These are phyloP conservation scores for Brettanomyces bruxellensis DNA, from an alignment of 805 yeast genomes.

Conservation along the genomic window DNA sequence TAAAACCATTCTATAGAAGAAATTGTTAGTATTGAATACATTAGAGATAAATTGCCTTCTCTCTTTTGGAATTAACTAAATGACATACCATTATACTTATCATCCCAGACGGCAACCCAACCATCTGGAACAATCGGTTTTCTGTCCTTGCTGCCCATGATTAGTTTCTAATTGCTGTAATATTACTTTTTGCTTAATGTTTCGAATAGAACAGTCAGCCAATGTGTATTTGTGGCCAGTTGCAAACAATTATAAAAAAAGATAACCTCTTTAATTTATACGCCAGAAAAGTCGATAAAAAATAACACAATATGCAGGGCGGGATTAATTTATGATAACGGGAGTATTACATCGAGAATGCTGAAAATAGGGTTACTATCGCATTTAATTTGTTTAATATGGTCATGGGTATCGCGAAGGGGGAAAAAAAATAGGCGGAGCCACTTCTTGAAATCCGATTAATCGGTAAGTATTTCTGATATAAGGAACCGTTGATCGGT, in stretches of 20 bases:
- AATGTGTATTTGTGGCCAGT: no score
- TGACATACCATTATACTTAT: slow-evolving; percentile 37
- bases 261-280: no score
- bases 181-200: neutral
- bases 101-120: slow-evolving; percentile 70
- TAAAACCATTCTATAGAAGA: slow-evolving; percentile 49
- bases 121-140: slow-evolving; percentile 28
- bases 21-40: slow-evolving; percentile 1
- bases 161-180: neutral
- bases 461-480: no score
- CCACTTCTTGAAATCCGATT: no score
- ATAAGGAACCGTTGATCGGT: no score
- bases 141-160: slow-evolving; percentile 17
- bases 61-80: neutral
- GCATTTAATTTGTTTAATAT: no score
- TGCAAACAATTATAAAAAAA: neutral
- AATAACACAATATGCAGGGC: no score
- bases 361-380: no score
- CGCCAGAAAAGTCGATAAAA: neutral
- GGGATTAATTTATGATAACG: neutral
- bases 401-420: no score
- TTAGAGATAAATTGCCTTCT: neutral
- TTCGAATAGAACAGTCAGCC: no score
- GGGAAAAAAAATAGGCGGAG: no score
- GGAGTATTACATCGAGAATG: neutral